Evolutionary conservation across 345 rosid species (phyloP).

Genomic region (Arabis alpina): DNA sequence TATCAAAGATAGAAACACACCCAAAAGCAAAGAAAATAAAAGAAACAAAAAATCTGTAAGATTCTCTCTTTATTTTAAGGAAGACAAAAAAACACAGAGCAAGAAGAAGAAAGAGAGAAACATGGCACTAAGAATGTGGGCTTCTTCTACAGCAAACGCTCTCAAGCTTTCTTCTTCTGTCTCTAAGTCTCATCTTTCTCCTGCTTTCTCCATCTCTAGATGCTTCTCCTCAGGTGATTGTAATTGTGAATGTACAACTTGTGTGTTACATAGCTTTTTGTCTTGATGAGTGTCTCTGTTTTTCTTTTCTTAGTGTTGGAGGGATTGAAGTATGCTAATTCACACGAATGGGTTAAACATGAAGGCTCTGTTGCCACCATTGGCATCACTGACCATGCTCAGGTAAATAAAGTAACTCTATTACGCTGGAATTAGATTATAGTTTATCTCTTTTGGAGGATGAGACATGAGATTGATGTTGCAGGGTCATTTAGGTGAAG

Average conservation of each 20-base stretch:
- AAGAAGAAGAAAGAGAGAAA: constrained; percentile 25
- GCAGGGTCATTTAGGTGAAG: constrained; percentile 93
- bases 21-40: neutral
- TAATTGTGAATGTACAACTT: neutral
- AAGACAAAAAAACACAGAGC: constrained; percentile 24
- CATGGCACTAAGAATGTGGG: constrained; percentile 92
- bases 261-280: constrained; percentile 12
- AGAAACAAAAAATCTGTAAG: constrained; percentile 19
- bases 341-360: constrained; percentile 96
- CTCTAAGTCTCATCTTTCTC: constrained; percentile 44
- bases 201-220: constrained; percentile 68
- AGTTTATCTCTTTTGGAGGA: neutral
- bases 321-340: constrained; percentile 81
- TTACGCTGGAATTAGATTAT: neutral
- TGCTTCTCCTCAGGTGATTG: constrained; percentile 77
- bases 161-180: constrained; percentile 60
- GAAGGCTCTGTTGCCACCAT: constrained; percentile 80
- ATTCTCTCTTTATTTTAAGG: constrained; percentile 4
- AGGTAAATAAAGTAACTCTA: constrained; percentile 49
- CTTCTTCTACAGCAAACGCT: constrained; percentile 86
- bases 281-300: constrained; percentile 16
- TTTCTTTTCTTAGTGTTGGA: constrained; percentile 60
- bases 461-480: constrained; percentile 23
- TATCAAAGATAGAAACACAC: constrained; percentile 45
- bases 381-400: constrained; percentile 96